Evolutionary conservation across 495 filamentous ascomycete genomes (phyloP), one percentile per base, ranked within the genome.

Genomic region (Penicillium malachiteum): DNA sequence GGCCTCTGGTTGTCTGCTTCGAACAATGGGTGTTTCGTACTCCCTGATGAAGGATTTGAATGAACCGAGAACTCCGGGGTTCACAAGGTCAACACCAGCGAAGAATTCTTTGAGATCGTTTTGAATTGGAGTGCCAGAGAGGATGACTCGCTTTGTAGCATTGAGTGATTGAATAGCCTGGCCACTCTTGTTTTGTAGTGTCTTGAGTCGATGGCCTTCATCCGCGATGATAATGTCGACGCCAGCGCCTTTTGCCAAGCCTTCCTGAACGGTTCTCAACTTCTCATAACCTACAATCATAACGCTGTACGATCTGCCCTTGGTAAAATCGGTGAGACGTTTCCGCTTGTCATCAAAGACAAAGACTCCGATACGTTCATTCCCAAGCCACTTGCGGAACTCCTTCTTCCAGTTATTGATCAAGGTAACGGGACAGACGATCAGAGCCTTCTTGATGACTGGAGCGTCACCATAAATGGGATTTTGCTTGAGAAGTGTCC

Each of bases 201-300:
- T 92, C 67, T 93, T 93, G 14, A 93, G 79, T 51, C 89, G 71
- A 64, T 93, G 89, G 1, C 89, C 89, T 72, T 93, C 89, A 66
- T 93, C 89, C 2, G 87, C 87, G 60, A 93, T 84, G 43, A 93
- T 83, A 55, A 93, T 90, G 63, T 92, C 89, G 49, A 92, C 75
- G 0, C 84, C 82, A 40, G 65, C 64, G 7, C 86, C 82, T 57
- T 83, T 82, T 43, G 84, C 79, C 41, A 92, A 70, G 41, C 87
- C 85, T 18, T 83, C 85, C 50, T 87, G 83, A 0, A 92, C 84
- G 13, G 76, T 83, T 48, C 87, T 77, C 30, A 91, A 73, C 65
- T 87, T 90, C 68, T 93, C 89, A 63, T 93, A 93, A 0, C 89
- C 89, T 46, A 93, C 83, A 54, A 93, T 89, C 89, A 91, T 89